Evolutionary conservation across 768 basidiomycete species (phyloP).

Genomic region (Collybiopsis confluens): DNA sequence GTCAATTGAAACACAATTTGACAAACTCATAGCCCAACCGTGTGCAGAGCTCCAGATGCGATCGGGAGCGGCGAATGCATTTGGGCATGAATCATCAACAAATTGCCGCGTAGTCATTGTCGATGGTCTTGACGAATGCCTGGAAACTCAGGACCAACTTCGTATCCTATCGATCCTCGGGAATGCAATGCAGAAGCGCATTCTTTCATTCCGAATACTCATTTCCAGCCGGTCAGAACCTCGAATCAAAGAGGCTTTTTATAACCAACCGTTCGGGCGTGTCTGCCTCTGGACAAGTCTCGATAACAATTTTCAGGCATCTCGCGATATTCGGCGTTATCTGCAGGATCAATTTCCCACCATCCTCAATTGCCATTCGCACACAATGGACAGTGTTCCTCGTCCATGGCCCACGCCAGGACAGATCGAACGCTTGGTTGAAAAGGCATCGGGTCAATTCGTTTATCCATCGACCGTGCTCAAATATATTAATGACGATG

Average conservation of each 20-base stretch:
- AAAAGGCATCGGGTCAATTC: slow-evolving; percentile 4
- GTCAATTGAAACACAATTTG: too few relatives aligned
- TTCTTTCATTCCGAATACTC: slow-evolving; percentile 17
- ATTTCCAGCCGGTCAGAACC: slow-evolving; percentile 24
- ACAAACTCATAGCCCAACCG: too few relatives aligned
- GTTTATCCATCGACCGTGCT: neutral
- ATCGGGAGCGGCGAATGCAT: too few relatives aligned
- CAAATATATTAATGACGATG: neutral
- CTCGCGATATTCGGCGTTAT: slow-evolving; percentile 17
- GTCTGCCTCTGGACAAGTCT: neutral
- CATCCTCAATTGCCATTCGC: slow-evolving; percentile 8
- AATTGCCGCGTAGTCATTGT: too few relatives aligned
- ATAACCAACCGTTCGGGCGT: neutral
- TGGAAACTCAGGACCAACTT: neutral
- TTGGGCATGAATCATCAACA: too few relatives aligned
- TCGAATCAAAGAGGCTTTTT: slow-evolving; percentile 13
- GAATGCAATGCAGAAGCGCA: neutral
- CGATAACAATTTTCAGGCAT: neutral
- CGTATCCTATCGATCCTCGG: neutral
- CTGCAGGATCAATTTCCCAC: slow-evolving; percentile 12
- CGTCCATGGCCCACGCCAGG: slow-evolving; percentile 18
- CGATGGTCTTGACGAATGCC: neutral
- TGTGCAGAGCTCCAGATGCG: too few relatives aligned
- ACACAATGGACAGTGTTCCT: neutral
- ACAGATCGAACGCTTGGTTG: slow-evolving; percentile 13